Percentiles rank a stretch among this genome's conserved stretches.
These are phyloP conservation scores for Vaccinium vitisidaea DNA, from an alignment of 148 eudicot genomes.

Conservation along the genomic window DNA sequence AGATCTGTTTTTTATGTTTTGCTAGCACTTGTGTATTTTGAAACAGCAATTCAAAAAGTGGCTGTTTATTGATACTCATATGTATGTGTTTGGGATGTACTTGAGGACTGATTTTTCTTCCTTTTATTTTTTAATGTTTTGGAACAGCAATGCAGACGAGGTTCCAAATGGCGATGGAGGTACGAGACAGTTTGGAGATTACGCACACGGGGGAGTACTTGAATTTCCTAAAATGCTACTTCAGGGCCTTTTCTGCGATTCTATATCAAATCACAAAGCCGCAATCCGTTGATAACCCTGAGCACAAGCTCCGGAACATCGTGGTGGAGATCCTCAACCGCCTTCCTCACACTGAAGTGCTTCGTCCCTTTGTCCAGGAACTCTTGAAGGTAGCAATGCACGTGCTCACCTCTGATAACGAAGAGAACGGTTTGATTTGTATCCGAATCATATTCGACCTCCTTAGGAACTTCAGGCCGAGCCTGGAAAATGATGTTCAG, in stretches of 20 bases:
- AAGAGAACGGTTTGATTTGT: constrained; percentile 90
- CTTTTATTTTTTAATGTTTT: not conserved
- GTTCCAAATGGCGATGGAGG: constrained; percentile 96
- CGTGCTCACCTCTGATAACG: constrained; percentile 87
- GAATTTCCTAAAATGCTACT: constrained; percentile 90
- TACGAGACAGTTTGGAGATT: constrained; percentile 91
- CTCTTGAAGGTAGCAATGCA: constrained; percentile 91
- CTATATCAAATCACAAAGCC: constrained; percentile 85
- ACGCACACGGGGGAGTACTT: constrained; percentile 95
- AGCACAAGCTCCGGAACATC: constrained; percentile 89
- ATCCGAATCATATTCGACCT: constrained; percentile 90
- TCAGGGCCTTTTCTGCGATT: constrained; percentile 77
- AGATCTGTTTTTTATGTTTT: not conserved
- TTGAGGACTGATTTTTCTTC: not conserved
- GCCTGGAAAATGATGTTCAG: constrained; percentile 86
- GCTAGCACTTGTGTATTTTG: not conserved
- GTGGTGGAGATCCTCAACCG: constrained; percentile 88
- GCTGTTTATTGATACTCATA: not conserved
- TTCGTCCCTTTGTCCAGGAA: constrained; percentile 87
- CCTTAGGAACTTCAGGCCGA: constrained; percentile 85
- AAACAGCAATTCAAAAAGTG: not conserved
- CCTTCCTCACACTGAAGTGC: constrained; percentile 94
- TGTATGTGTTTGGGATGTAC: constrained; percentile 10
- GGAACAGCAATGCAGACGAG: constrained; percentile 72
- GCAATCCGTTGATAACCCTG: constrained; percentile 74